phyloP scores from a whole-genome alignment of 2,329 filamentous ascomycete species.

The Neodidymelliopsis sp. region DNA sequence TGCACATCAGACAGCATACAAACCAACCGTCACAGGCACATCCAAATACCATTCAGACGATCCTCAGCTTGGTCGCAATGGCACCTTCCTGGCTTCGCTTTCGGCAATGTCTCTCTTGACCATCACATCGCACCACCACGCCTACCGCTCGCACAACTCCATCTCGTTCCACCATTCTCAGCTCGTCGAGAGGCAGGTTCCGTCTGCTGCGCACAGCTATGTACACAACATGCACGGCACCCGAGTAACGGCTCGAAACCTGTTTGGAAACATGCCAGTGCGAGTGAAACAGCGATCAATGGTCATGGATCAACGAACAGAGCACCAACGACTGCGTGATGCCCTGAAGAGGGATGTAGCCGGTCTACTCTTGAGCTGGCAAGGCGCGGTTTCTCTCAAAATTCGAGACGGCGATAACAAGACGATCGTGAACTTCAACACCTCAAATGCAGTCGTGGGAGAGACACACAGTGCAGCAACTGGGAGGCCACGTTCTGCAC shows the following conservation, averaged over 20 bases:
- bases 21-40: constrained; percentile 66
- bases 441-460: not conserved
- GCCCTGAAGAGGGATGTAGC: constrained; percentile 65
- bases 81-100: constrained; percentile 79
- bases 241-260: constrained; percentile 74
- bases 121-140: constrained; percentile 74
- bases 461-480: not conserved
- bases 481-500: constrained; percentile 22
- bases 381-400: constrained; percentile 62
- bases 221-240: constrained; percentile 72
- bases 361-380: constrained; percentile 75
- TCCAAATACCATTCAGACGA: constrained; percentile 67
- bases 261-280: constrained; percentile 92
- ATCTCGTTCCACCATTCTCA: constrained; percentile 75
- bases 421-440: constrained; percentile 46
- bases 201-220: constrained; percentile 66
- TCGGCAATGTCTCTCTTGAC: constrained; percentile 78
- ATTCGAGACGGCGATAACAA: constrained; percentile 62
- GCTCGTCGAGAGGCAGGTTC: constrained; percentile 68
- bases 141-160: constrained; percentile 68
- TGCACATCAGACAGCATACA: constrained; percentile 9
- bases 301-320: constrained; percentile 56
- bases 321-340: constrained; percentile 71
- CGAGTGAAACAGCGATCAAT: constrained; percentile 80
- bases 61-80: constrained; percentile 69